Evolutionary conservation across 805 yeast species (phyloP).

Genomic region (Diddensiella caesifluorescens): DNA sequence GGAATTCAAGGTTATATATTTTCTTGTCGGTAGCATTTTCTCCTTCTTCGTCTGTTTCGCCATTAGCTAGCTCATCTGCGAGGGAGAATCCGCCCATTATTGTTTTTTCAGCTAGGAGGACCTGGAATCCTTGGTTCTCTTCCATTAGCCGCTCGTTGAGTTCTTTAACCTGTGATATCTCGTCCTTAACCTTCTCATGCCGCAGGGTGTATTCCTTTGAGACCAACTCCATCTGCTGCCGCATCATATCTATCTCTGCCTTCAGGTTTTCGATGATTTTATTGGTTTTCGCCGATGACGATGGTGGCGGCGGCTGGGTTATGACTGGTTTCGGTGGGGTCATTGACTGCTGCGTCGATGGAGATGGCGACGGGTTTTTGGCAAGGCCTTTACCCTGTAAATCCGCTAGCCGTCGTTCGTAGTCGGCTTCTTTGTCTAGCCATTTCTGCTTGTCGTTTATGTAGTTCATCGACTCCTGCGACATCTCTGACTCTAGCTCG

Average conservation of each 20-base stretch:
- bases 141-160: conserved; percentile 27
- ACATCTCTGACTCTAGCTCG: conserved; percentile 25
- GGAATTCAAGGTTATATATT: conserved; percentile 25
- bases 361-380: neutral
- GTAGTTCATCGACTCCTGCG: conserved; percentile 27
- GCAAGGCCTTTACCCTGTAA: neutral
- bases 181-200: conserved; percentile 25
- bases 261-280: conserved; percentile 16
- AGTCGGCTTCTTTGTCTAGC: conserved; percentile 25
- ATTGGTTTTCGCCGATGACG: conserved; percentile 2
- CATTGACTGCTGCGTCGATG: neutral
- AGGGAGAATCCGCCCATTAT: conserved; percentile 23
- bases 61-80: conserved; percentile 20
- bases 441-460: conserved; percentile 25
- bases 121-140: conserved; percentile 33
- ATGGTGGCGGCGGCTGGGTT: conserved; percentile 19
- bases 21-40: conserved; percentile 9
- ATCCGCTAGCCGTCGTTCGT: conserved; percentile 1
- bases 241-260: conserved; percentile 23
- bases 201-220: conserved; percentile 28
- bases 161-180: conserved; percentile 21
- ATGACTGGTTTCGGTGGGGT: conserved; percentile 9
- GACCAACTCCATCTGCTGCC: conserved; percentile 28
- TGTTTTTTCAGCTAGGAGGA: conserved; percentile 31
- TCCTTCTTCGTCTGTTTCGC: conserved; percentile 13